Evolutionary conservation across 1,284 basidiomycete genomes (phyloP).

Genomic region (Coriolopsis trogii): DNA sequence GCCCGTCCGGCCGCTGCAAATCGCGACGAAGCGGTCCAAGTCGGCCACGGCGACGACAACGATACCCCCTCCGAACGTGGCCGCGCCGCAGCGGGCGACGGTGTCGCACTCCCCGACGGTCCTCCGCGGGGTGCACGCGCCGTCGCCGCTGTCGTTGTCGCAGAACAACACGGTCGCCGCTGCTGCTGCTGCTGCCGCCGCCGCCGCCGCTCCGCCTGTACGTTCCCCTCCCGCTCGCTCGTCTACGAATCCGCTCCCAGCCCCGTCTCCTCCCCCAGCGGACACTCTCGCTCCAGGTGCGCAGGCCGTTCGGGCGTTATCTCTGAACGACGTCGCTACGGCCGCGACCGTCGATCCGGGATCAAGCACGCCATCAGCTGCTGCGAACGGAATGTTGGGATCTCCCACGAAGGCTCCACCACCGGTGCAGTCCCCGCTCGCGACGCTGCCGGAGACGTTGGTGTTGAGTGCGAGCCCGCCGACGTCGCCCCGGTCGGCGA

Average conservation of each 20-base stretch:
- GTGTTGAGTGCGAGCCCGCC: slow-evolving; percentile 20
- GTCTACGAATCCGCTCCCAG: slow-evolving; percentile 23
- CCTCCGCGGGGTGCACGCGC: slow-evolving; percentile 35
- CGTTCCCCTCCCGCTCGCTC: slow-evolving; percentile 23
- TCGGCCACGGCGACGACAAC: slow-evolving; percentile 29
- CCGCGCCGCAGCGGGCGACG: slow-evolving; percentile 25
- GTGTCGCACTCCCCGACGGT: slow-evolving; percentile 28
- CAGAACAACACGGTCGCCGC: slow-evolving; percentile 40
- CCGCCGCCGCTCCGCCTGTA: slow-evolving; percentile 15
- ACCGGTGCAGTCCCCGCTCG: slow-evolving; percentile 17
- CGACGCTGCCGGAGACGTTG: slow-evolving; percentile 15
- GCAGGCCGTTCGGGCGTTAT: slow-evolving; percentile 16
- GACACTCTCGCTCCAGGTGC: slow-evolving; percentile 15
- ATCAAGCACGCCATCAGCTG: not conserved
- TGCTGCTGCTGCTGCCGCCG: slow-evolving; percentile 21
- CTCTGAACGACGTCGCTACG: slow-evolving; percentile 13
- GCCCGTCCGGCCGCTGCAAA: slow-evolving; percentile 17
- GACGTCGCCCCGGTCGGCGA: slow-evolving; percentile 21
- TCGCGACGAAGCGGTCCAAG: slow-evolving; percentile 30
- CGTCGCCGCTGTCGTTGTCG: slow-evolving; percentile 56
- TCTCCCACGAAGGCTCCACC: not conserved
- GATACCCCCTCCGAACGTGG: slow-evolving; percentile 21
- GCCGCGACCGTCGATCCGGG: not conserved
- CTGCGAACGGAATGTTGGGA: not conserved
- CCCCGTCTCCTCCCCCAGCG: slow-evolving; percentile 21